Evolutionary conservation across 495 filamentous ascomycete species (phyloP).

Genomic region (Chaetomium cochliodes): DNA sequence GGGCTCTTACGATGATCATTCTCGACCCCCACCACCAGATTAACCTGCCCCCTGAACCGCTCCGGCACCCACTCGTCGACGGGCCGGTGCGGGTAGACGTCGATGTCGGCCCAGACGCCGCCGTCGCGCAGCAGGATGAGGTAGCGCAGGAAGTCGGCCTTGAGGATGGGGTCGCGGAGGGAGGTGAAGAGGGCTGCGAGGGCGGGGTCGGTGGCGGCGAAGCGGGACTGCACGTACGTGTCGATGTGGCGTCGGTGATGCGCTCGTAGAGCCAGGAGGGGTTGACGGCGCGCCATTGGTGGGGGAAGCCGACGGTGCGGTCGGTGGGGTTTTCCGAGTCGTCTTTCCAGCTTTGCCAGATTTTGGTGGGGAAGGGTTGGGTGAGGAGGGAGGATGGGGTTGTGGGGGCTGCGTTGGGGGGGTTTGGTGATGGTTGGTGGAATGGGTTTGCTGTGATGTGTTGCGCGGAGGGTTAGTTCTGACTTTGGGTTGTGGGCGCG

Average conservation of each 20-base stretch:
- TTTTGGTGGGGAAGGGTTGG: neutral
- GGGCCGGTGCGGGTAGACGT: neutral
- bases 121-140: neutral
- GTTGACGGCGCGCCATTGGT: neutral
- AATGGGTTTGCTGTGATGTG: too few species aligned
- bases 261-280: neutral
- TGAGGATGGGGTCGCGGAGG: neutral
- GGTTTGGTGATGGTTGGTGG: too few species aligned
- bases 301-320: neutral
- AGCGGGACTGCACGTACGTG: neutral
- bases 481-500: too few species aligned
- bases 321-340: neutral
- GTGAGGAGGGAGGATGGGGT: too few species aligned
- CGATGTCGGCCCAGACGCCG: conserved; percentile 1
- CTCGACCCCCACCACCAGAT: neutral
- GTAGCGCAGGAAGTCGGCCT: neutral
- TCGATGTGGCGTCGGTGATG: neutral
- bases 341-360: neutral
- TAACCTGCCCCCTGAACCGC: neutral
- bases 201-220: neutral
- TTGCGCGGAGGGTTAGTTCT: too few species aligned
- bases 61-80: neutral
- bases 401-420: too few species aligned
- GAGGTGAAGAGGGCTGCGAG: neutral
- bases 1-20: neutral